phyloP scores from a whole-genome alignment of 1,284 basidiomycete genomes.

The Pseudozyma sp. region DNA sequence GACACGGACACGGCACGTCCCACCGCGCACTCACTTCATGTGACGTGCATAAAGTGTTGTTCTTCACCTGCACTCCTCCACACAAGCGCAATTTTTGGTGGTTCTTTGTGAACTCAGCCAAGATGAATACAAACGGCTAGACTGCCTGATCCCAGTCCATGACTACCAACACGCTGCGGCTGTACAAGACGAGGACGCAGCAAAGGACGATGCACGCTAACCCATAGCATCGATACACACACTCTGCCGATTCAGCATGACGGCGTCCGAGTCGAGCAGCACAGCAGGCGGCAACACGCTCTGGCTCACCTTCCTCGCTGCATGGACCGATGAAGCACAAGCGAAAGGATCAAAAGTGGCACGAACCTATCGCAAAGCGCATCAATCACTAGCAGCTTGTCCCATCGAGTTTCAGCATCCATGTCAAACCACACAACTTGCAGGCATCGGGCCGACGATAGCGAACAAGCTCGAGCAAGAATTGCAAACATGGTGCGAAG shows the following conservation, averaged over 20 bases:
- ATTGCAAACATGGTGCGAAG: constrained; percentile 56
- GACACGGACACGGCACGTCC: neutral
- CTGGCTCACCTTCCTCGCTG: constrained; percentile 57
- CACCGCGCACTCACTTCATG: neutral
- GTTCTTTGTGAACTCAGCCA: no score
- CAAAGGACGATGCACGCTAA: no score
- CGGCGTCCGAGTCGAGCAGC: constrained; percentile 17
- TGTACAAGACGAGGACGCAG: no score
- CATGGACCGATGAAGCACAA: constrained; percentile 59
- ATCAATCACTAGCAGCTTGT: constrained; percentile 50
- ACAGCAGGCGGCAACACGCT: constrained; percentile 48
- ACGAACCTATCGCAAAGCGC: constrained; percentile 54
- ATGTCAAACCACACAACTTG: constrained; percentile 55
- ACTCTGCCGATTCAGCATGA: neutral
- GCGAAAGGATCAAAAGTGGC: constrained; percentile 54
- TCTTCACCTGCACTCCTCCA: constrained; percentile 7
- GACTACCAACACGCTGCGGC: no score
- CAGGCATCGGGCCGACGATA: constrained; percentile 61
- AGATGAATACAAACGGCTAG: no score
- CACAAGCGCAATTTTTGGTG: neutral
- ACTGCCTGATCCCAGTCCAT: no score
- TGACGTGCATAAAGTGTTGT: constrained; percentile 10
- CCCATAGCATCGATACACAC: no score
- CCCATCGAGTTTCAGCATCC: constrained; percentile 58
- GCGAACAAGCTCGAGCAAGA: constrained; percentile 53